A percentile compares a stretch with the other conserved stretches of the same genome.
Evolutionary conservation across 208 protist species (phyloP).

Genomic region (Acanthamoeba rhysodes): DNA sequence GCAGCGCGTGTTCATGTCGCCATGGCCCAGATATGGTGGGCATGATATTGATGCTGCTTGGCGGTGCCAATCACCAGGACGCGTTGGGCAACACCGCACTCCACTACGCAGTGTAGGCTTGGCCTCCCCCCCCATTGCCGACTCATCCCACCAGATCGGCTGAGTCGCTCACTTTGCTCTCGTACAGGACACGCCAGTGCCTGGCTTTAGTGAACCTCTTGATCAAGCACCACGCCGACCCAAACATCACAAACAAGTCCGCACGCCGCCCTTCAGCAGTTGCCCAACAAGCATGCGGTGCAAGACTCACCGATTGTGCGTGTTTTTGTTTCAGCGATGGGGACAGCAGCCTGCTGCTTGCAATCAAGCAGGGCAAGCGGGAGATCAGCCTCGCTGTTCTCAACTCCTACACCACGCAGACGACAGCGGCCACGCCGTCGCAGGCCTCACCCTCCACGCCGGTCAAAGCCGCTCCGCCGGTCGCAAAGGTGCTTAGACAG

Average conservation of each 20-base stretch:
- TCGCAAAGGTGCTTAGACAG: background rate
- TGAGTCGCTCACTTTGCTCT: background rate
- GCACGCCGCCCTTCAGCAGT: background rate
- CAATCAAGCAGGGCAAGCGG: background rate
- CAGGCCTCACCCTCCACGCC: background rate
- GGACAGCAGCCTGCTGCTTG: background rate
- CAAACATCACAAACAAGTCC: background rate
- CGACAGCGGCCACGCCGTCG: background rate
- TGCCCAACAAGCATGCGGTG: background rate
- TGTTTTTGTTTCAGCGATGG: background rate
- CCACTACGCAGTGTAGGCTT: constrained; percentile 1
- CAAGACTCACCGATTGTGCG: background rate
- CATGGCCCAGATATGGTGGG: background rate
- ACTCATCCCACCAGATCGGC: too few relatives aligned
- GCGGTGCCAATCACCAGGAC: constrained; percentile 2
- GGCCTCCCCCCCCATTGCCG: background rate
- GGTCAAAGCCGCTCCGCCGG: background rate
- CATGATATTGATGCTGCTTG: constrained; percentile 18
- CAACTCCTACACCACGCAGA: background rate
- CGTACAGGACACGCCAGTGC: background rate
- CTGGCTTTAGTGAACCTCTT: background rate
- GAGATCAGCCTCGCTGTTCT: background rate
- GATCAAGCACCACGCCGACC: constrained; percentile 30
- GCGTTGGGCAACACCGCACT: constrained; percentile 4
- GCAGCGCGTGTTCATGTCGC: background rate